Percentiles rank a stretch among this genome's conserved stretches.
phyloP scores from a whole-genome alignment of 305 asterid genomes.

The Fraxinus angustifolia region DNA sequence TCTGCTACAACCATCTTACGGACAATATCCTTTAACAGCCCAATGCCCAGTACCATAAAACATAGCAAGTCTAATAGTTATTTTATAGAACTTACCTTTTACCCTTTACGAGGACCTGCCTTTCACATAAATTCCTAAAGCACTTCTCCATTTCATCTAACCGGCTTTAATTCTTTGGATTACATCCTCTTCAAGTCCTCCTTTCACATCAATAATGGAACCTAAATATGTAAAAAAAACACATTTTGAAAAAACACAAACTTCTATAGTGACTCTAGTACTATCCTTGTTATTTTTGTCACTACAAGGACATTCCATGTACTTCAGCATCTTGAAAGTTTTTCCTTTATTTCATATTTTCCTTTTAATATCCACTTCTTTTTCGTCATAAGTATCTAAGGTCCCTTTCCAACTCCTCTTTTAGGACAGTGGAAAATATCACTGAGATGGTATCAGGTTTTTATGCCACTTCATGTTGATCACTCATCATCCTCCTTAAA shows the following conservation, averaged over 20 bases:
- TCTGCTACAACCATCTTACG: neutral
- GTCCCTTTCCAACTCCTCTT: slow-evolving; percentile 12
- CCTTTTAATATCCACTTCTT: neutral
- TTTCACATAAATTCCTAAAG: neutral
- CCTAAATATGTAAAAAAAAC: neutral
- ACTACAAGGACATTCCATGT: neutral
- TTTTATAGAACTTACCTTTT: neutral
- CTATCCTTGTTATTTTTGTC: neutral
- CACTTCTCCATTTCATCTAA: neutral
- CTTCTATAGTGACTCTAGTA: neutral
- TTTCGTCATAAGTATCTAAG: neutral
- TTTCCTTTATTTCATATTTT: neutral
- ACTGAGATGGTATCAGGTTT: slow-evolving; percentile 1
- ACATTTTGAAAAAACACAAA: neutral
- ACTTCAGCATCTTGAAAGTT: neutral
- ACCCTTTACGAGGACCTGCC: neutral
- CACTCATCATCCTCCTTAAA: neutral
- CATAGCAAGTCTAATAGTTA: neutral
- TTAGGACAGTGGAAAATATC: neutral
- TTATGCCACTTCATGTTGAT: neutral
- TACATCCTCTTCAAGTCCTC: neutral
- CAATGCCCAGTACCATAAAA: neutral
- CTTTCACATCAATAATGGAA: neutral
- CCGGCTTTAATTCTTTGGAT: neutral
- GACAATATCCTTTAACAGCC: neutral